Conservation (phyloP, 768 basidiomycete genomes). For the Trametes cubensis region DNA sequence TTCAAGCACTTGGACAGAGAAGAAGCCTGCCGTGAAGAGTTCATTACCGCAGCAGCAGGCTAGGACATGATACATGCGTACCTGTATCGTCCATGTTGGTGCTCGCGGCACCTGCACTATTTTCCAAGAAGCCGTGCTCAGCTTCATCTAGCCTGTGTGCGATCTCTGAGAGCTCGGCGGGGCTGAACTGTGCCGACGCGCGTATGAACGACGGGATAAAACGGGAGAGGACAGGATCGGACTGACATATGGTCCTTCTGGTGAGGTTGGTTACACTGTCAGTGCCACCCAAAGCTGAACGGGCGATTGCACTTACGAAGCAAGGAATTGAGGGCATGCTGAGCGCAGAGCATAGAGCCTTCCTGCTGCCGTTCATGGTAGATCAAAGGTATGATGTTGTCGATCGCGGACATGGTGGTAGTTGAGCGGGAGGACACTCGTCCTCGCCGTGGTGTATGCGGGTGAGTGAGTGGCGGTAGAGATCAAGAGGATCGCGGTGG, state of each 20-base stretch:
- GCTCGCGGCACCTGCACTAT: slow-evolving; percentile 48
- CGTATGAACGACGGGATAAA: slow-evolving; percentile 18
- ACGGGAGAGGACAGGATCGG: neutral
- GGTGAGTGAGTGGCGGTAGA: slow-evolving; percentile 8
- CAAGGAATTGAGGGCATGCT: slow-evolving; percentile 81
- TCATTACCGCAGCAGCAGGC: neutral
- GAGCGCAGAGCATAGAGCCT: slow-evolving; percentile 85
- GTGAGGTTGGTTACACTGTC: neutral
- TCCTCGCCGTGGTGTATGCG: neutral
- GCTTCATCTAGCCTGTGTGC: slow-evolving; percentile 68
- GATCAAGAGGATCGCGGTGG: slow-evolving; percentile 14
- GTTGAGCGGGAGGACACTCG: neutral
- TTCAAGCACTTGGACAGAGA: slow-evolving; percentile 89
- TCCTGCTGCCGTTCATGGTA: slow-evolving; percentile 80
- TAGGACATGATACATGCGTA: slow-evolving; percentile 28
- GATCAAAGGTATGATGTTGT: slow-evolving; percentile 55
- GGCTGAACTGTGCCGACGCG: slow-evolving; percentile 58
- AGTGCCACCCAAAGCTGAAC: neutral
- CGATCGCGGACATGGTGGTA: slow-evolving; percentile 58
- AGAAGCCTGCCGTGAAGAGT: slow-evolving; percentile 62
- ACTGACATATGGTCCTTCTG: slow-evolving; percentile 56
- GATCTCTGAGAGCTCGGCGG: slow-evolving; percentile 77
- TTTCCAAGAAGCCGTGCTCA: slow-evolving; percentile 61
- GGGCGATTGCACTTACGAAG: slow-evolving; percentile 56
- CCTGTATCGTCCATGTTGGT: slow-evolving; percentile 94